These are phyloP conservation scores for Verticillium isaacii DNA, from an alignment of 2,329 filamentous ascomycete genomes.

Conservation along the genomic window DNA sequence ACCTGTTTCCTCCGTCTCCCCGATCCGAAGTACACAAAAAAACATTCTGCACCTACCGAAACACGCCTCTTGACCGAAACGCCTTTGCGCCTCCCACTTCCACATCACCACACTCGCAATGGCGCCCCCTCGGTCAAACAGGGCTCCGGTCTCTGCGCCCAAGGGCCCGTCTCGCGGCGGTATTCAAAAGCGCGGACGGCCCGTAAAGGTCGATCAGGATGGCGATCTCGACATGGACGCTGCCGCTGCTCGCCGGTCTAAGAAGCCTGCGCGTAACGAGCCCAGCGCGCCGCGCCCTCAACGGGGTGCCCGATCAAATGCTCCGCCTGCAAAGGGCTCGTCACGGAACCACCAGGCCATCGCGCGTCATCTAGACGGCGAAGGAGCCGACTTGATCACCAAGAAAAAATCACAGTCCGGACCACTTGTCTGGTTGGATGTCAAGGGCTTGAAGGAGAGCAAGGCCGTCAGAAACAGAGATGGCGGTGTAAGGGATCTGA, in stretches of 20 bases:
- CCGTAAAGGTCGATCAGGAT: conserved; percentile 43
- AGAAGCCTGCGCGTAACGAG: conserved; percentile 21
- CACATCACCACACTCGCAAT: conserved; percentile 11
- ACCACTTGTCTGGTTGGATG: conserved; percentile 29
- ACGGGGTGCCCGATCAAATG: conserved; percentile 19
- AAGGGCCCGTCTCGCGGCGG: conserved; percentile 32
- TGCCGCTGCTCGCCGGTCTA: conserved; percentile 22
- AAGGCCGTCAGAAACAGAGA: conserved; percentile 63
- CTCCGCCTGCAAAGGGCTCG: not conserved
- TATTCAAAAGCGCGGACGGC: conserved; percentile 39
- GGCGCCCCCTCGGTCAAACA: conserved; percentile 19
- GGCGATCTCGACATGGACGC: conserved; percentile 57
- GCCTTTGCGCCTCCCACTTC: conserved; percentile 11
- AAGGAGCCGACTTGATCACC: conserved; percentile 9
- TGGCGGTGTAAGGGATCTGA: conserved; percentile 59
- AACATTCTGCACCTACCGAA: not conserved
- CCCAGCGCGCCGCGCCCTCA: conserved; percentile 22
- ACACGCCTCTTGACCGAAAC: conserved; percentile 7
- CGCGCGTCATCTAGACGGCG: conserved; percentile 10
- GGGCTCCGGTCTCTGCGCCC: conserved; percentile 9
- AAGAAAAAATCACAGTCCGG: conserved; percentile 10
- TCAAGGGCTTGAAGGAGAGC: conserved; percentile 63
- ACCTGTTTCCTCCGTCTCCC: not conserved
- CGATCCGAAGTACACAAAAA: not conserved
- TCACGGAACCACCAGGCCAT: conserved; percentile 7